Evolutionary conservation across 305 asterid genomes (phyloP), one percentile per base, ranked within the genome.

Genomic region (Vinca major): DNA sequence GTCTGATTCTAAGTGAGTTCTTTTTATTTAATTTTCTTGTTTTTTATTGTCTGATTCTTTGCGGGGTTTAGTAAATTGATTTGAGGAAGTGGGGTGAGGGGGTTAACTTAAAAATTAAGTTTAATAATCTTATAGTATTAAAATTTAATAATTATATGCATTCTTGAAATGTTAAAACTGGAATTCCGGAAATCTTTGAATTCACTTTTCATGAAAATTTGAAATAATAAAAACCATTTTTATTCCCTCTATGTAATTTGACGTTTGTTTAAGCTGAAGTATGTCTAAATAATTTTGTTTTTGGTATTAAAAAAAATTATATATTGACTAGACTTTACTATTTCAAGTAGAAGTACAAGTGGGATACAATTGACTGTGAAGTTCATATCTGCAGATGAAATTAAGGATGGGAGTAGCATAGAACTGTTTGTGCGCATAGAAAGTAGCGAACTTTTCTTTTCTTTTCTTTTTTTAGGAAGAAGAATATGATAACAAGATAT

Each of bases 1-100:
- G 74, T 80, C 89, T 2, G 88, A 78, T 54, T 21, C 77, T 0
- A 68, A 74, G 93, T 83, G 64, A 75, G 90, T 68, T 65, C 20
- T 40, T 14, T 48, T 5, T n/a, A 5, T 51, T 53, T 6, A 40
- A 4, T 21, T 50, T 53, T 55, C n/a, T 13, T 9, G 5, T 16
- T 33, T 51, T 72, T 67, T 43, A 1, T 43, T 10, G 9, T 62
- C 5, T 6, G 33, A 13, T 4, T 56, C 6, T 43, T 26, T 63
- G 19, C 36, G 70, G 41, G 62, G 53, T 77, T 45, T 1, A 1
- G 14, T 63, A 43, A 52, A 57, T 66, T n/a, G 68, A 37, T n/a
- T 2, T 44, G 49, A 17, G 19, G 19, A 14, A 50, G 20, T 6
- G 14, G 54, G 54, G 33, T 26, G 33, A 26, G 33, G 33, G 33